Evolutionary conservation across 2,329 filamentous ascomycete species (phyloP).

Genomic region (Phyllosticta ampelicida): DNA sequence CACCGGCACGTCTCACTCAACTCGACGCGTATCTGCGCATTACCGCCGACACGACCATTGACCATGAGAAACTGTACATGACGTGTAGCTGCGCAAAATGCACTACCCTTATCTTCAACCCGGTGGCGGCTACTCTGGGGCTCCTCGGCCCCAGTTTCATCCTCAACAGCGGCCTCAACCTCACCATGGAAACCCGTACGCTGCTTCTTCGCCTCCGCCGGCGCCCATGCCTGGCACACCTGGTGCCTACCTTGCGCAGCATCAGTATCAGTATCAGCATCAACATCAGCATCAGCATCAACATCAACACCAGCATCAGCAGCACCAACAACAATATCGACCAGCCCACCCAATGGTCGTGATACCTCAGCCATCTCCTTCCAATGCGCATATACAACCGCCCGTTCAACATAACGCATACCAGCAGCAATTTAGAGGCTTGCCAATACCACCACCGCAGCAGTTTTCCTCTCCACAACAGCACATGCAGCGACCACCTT

Average conservation of each 20-base stretch:
- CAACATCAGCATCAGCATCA: no score
- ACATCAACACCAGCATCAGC: conserved; percentile 17
- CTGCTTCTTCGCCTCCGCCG: not conserved
- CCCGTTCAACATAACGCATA: conserved; percentile 14
- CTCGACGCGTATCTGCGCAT: conserved; percentile 1
- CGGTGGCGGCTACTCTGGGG: not conserved
- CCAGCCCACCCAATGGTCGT: conserved; percentile 14
- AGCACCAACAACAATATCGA: conserved; percentile 23
- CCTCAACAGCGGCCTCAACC: not conserved
- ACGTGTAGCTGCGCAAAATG: conserved; percentile 3
- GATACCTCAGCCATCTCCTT: conserved; percentile 13
- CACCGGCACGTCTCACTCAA: conserved; percentile 7
- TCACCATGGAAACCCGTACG: not conserved
- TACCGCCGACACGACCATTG: not conserved
- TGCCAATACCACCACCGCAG: not conserved
- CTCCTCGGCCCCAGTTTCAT: not conserved
- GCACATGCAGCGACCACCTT: conserved; percentile 1
- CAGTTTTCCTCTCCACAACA: conserved; percentile 7
- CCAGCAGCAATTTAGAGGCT: conserved; percentile 10
- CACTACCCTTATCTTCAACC: conserved; percentile 1
- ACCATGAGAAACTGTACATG: conserved; percentile 6
- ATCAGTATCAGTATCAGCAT: no score
- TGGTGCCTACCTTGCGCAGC: conserved; percentile 6
- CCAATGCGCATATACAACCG: not conserved
- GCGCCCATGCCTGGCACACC: conserved; percentile 3